Base-by-base conservation (phyloP, 768 basidiomycete genomes). In the Leccinum subgranulosum region DNA sequence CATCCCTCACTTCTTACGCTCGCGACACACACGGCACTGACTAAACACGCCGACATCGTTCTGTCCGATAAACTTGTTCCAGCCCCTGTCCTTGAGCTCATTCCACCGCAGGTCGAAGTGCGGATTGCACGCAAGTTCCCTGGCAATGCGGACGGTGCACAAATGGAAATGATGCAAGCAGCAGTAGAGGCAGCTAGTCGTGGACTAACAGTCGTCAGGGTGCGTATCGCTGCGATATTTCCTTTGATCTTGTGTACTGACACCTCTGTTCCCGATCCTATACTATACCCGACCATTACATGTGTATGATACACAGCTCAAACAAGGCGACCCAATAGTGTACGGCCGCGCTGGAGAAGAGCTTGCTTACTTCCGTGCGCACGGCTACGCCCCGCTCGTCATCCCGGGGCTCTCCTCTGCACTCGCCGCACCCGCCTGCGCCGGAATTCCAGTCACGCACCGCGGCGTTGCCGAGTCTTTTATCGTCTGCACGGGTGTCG, bases 11-110 rank as follows among this genome's bases (percentile, higher is more conserved):
- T 99, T 17, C 84, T 99, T 52, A 98, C 97, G 1, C 74, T 91
- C 8, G 92, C 94, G 1, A 91, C 94, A 0, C 90, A 91, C 63
- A 81, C 79, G 17, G 84, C 89, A 0, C 81, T 99, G 45, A 92
- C 90, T 2, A 79, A 81, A 55, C 79, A 85, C 28, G 92, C 94
- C 2, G 87, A 96, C 61, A 77, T 97, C 25, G 92, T 98, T 11
- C 83, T 99, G 12, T 91, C 94, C 14, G 97, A 99, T 76, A 99
- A 99, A 66, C 88, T 99, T 28, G 96, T 98, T 2, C 96, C 96
- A 0, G 81, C 87, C 14, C 85, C 87, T 8, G 89, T 99, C 9
- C 84, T 99, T 19, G 85, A 82, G 0, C 78, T 98, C 27, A 91
- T 98, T 53, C 96, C 95, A 0, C 70, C 78, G 6, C 73, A 76